These are phyloP conservation scores for Arthroderma uncinatum DNA, from an alignment of 2,329 filamentous ascomycete species.

Conservation along the genomic window DNA sequence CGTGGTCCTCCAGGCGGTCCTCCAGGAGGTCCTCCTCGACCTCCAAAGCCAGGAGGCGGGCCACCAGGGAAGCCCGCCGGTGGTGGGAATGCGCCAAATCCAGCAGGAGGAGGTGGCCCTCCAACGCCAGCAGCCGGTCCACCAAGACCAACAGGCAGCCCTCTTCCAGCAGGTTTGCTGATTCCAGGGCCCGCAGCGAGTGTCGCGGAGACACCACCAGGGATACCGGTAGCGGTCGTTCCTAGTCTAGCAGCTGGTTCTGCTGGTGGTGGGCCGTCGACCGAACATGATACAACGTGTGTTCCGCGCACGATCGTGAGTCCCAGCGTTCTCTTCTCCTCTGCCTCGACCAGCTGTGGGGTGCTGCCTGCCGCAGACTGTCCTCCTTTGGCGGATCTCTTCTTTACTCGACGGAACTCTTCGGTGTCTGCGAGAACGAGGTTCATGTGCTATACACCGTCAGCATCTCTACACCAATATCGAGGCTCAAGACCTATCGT, in stretches of 20 bases:
- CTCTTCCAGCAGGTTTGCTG: slow-evolving; percentile 79
- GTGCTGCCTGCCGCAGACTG: slow-evolving; percentile 35
- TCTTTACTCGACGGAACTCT: slow-evolving; percentile 86
- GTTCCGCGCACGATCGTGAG: slow-evolving; percentile 89
- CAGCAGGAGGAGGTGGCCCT: slow-evolving; percentile 55
- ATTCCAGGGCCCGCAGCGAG: slow-evolving; percentile 79
- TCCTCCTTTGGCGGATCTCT: slow-evolving; percentile 64
- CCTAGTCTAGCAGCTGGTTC: slow-evolving; percentile 86
- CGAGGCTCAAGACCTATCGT: no score
- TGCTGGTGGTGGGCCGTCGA: slow-evolving; percentile 88
- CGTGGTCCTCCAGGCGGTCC: slow-evolving; percentile 41
- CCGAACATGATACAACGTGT: slow-evolving; percentile 86
- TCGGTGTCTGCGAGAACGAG: slow-evolving; percentile 96
- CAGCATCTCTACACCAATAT: background rate
- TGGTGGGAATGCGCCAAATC: slow-evolving; percentile 40
- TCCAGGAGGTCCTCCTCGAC: slow-evolving; percentile 29
- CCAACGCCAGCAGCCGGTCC: slow-evolving; percentile 84
- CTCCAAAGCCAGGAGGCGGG: slow-evolving; percentile 42
- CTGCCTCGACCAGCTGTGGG: slow-evolving; percentile 63
- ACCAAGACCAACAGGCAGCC: slow-evolving; percentile 68
- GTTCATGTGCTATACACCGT: slow-evolving; percentile 74
- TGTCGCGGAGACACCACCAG: slow-evolving; percentile 47
- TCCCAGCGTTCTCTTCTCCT: slow-evolving; percentile 96
- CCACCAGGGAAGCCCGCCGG: slow-evolving; percentile 44
- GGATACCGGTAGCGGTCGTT: slow-evolving; percentile 57